Conservation (phyloP, 2,329 filamentous ascomycete species). For the Spiromastix sp. region DNA sequence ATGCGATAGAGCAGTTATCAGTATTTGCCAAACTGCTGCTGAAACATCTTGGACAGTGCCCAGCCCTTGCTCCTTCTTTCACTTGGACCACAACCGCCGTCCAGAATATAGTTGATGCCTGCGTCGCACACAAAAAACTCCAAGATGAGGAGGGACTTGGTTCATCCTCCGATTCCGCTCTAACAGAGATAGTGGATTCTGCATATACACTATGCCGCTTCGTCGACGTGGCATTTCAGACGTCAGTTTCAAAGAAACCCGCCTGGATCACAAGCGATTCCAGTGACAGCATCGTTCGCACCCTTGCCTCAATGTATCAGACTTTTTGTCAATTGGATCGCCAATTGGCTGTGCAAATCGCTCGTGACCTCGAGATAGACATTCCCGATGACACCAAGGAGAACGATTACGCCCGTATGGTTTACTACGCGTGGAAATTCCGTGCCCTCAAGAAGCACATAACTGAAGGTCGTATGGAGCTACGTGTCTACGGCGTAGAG, state of each 20-base stretch:
- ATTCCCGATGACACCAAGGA: conserved; percentile 19
- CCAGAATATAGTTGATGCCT: conserved; percentile 21
- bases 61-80: conserved; percentile 18
- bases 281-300: conserved; percentile 26
- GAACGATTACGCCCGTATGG: conserved; percentile 23
- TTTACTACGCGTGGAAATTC: conserved; percentile 56
- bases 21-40: conserved; percentile 21
- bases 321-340: conserved; percentile 20
- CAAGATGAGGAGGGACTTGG: conserved; percentile 14
- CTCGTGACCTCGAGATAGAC: conserved; percentile 25
- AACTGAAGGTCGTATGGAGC: conserved; percentile 77
- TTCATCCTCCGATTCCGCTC: conserved; percentile 10
- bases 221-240: conserved; percentile 28
- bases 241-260: conserved; percentile 31
- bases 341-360: conserved; percentile 23
- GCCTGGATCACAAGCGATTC: conserved; percentile 33
- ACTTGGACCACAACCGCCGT: conserved; percentile 15
- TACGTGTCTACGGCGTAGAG: conserved; percentile 70
- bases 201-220: conserved; percentile 21
- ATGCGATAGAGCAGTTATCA: conserved; percentile 17
- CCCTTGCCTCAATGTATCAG: conserved; percentile 22
- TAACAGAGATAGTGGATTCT: conserved; percentile 13
- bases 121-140: conserved; percentile 18
- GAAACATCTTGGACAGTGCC: conserved; percentile 19
- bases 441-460: conserved; percentile 60